phyloP scores from a whole-genome alignment of 2,329 filamentous ascomycete genomes.

The Fonsecaea nubica region DNA sequence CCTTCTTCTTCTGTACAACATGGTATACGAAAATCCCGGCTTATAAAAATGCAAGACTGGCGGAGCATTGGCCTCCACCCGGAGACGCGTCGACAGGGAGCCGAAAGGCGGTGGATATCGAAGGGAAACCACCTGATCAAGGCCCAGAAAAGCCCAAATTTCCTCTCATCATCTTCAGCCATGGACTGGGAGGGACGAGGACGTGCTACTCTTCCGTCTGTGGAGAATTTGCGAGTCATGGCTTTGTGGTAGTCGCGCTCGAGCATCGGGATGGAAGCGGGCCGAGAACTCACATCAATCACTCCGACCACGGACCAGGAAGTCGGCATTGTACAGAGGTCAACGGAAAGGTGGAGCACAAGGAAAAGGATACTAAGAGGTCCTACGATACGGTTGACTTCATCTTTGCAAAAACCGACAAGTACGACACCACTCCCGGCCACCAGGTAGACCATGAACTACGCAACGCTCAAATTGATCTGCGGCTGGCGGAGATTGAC shows the following conservation, averaged over 20 bases:
- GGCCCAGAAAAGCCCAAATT: constrained; percentile 56
- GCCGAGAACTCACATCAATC: constrained; percentile 66
- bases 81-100: constrained; percentile 47
- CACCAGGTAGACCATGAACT: constrained; percentile 67
- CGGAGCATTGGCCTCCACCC: constrained; percentile 61
- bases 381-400: constrained; percentile 57
- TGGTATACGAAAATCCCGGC: constrained; percentile 71
- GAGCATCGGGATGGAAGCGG: constrained; percentile 71
- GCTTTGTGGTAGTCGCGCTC: constrained; percentile 68
- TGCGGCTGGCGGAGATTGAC: constrained; percentile 69
- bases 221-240: constrained; percentile 70
- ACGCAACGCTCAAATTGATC: constrained; percentile 66
- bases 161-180: constrained; percentile 70
- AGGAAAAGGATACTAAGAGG: constrained; percentile 47
- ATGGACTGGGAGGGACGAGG: constrained; percentile 68
- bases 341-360: constrained; percentile 47
- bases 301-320: constrained; percentile 50
- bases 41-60: constrained; percentile 65
- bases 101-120: constrained; percentile 50
- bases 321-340: constrained; percentile 42
- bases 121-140: constrained; percentile 49
- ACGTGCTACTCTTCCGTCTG: constrained; percentile 69
- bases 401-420: constrained; percentile 63
- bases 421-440: constrained; percentile 58
- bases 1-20: constrained; percentile 62